Conservation (phyloP, 371 early-diverging fungal genomes). For the Circinella umbellata region DNA sequence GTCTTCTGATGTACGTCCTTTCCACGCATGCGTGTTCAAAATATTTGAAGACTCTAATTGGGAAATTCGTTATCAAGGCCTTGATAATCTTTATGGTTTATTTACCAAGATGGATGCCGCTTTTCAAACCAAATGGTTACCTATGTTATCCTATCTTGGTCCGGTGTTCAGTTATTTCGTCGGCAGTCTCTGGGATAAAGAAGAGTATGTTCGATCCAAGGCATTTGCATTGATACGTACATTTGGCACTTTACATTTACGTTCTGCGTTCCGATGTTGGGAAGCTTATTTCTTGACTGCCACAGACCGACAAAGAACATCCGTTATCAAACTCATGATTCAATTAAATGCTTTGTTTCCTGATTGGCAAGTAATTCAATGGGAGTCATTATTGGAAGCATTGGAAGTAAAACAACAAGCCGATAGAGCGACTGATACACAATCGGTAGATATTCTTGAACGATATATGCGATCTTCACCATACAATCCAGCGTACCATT, state of each 20-base stretch:
- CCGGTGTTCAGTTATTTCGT: slow-evolving; percentile 58
- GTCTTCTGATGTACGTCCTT: slow-evolving; percentile 36
- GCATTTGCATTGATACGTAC: slow-evolving; percentile 47
- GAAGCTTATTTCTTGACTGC: slow-evolving; percentile 59
- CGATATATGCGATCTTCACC: slow-evolving; percentile 29
- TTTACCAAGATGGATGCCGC: slow-evolving; percentile 61
- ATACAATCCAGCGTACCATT: neutral
- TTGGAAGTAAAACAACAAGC: slow-evolving; percentile 37
- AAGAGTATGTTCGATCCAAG: slow-evolving; percentile 59
- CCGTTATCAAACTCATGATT: slow-evolving; percentile 51
- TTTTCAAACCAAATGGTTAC: slow-evolving; percentile 54
- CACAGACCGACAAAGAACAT: slow-evolving; percentile 37
- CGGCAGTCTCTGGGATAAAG: slow-evolving; percentile 56
- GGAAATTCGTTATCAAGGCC: slow-evolving; percentile 56
- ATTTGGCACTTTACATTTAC: slow-evolving; percentile 47
- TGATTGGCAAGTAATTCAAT: slow-evolving; percentile 60
- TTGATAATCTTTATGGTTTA: slow-evolving; percentile 56
- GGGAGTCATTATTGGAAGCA: slow-evolving; percentile 54
- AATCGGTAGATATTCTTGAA: slow-evolving; percentile 38
- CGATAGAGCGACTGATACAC: slow-evolving; percentile 15
- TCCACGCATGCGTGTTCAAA: slow-evolving; percentile 49
- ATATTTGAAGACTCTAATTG: slow-evolving; percentile 51
- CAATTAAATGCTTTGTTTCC: slow-evolving; percentile 55
- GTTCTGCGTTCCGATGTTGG: slow-evolving; percentile 61
- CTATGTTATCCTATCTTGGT: slow-evolving; percentile 50